Evolutionary conservation across 768 basidiomycete species (phyloP).

Genomic region (Vararia minispora): DNA sequence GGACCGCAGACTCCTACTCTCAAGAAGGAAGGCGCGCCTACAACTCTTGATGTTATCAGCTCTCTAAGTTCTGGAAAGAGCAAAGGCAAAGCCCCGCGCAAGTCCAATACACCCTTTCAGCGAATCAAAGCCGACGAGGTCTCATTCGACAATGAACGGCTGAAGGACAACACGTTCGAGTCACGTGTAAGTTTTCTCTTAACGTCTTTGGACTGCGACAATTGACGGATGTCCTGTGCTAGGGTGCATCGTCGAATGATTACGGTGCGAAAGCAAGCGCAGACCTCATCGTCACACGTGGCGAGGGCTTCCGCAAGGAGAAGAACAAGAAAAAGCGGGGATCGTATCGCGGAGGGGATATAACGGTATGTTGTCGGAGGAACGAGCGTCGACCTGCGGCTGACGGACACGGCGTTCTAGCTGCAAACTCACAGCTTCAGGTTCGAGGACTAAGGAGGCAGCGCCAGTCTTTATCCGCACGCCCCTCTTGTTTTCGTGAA

Average conservation of each 20-base stretch:
- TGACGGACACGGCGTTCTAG: slow-evolving; percentile 23
- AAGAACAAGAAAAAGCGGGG: slow-evolving; percentile 99
- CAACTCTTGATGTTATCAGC: not conserved
- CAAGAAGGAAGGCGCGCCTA: slow-evolving; percentile 9
- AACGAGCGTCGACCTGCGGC: not conserved
- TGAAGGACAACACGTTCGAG: slow-evolving; percentile 71
- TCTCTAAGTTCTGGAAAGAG: slow-evolving; percentile 11
- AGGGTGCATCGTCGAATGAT: slow-evolving; percentile 63
- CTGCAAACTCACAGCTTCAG: slow-evolving; percentile 84
- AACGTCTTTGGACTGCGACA: slow-evolving; percentile 3
- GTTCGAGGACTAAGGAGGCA: slow-evolving; percentile 42
- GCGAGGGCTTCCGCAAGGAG: slow-evolving; percentile 94
- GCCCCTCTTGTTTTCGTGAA: no score
- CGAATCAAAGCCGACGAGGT: slow-evolving; percentile 63
- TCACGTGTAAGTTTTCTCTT: slow-evolving; percentile 45
- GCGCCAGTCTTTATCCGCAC: no score
- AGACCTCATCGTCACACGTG: slow-evolving; percentile 88
- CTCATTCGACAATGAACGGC: slow-evolving; percentile 30
- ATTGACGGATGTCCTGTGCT: slow-evolving; percentile 6
- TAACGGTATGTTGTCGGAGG: slow-evolving; percentile 50
- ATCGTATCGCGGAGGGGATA: slow-evolving; percentile 89
- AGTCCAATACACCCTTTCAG: slow-evolving; percentile 61
- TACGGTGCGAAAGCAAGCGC: slow-evolving; percentile 80
- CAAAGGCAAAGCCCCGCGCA: slow-evolving; percentile 25
- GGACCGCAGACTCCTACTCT: slow-evolving; percentile 17